Base-by-base conservation (phyloP, 2,329 filamentous ascomycete genomes). In the Anthostomella pinea region DNA sequence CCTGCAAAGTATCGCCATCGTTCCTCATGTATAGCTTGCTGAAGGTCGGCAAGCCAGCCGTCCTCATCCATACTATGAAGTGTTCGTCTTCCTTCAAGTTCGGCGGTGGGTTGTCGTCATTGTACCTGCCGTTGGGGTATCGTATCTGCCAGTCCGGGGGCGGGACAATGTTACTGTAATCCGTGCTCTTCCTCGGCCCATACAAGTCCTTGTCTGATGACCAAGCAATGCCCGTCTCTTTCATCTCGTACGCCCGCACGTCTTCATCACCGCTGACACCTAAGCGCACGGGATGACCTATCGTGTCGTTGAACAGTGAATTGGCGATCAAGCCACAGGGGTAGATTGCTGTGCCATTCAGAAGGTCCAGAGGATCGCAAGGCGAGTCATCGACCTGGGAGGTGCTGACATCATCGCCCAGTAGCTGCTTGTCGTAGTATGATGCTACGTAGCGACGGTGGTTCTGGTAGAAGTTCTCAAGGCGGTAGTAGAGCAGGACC, bases 31-130 rank as follows among this genome's bases (percentile, higher is more conserved):
- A 87, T 30, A 98, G 72, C 69, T 98, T 98, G 75, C 87, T 95
- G 62, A 98, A 98, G 5, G 84, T 85, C 1, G 93, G 93, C 53
- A 97, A 68, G 39, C 91, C 93, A 16, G 93, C 93, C 2, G 94
- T 95, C 53, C 93, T 82, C 93, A 98, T 98, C 93, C 93, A 98
- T 15, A 97, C 90, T 66, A 96, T 90, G 63, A 98, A 95, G 27
- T 81, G 80, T 62, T 95, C 85, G 66, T 88, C 83, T 1, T 79
- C 67, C 45, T 83, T 74, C 13, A 97, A 63, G 52, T 93, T 66
- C 0, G 89, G 88, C 15, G 87, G 81, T 2, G 76, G 77, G 33
- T 75, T 73, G 1, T 76, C 66, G 0, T 69, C 61, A 3, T 76
- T 82, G 58, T 95, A 95, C 46, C 79, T 81, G 43, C 76, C 78